Evolutionary conservation across 129 eudicot species (phyloP).

Genomic region (Ambrosia artemisiifolia): DNA sequence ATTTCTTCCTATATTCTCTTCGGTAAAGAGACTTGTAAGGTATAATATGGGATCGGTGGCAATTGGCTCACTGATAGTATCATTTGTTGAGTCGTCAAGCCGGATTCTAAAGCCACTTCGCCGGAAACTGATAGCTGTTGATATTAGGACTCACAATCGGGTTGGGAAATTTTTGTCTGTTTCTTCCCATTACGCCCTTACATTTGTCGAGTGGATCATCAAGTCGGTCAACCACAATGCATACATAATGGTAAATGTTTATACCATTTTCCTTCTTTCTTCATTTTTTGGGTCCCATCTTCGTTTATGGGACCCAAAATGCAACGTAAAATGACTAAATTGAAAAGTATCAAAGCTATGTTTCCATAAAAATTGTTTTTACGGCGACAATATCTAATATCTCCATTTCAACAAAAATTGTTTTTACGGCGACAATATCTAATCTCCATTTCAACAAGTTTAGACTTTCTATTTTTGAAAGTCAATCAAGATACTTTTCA

Average conservation of each 20-base stretch:
- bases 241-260: slow-evolving; percentile 72
- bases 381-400: not conserved
- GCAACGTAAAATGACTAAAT: not conserved
- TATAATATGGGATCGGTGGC: slow-evolving; percentile 87
- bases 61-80: slow-evolving; percentile 71
- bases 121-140: slow-evolving; percentile 57
- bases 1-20: slow-evolving; percentile 85
- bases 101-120: slow-evolving; percentile 71
- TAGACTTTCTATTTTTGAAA: not conserved
- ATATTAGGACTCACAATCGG: slow-evolving; percentile 47
- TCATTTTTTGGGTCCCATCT: not conserved
- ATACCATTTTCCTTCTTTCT: slow-evolving; percentile 12
- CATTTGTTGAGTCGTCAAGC: slow-evolving; percentile 65
- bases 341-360: not conserved
- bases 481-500: not conserved
- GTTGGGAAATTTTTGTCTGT: slow-evolving; percentile 48
- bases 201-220: slow-evolving; percentile 66
- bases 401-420: not conserved
- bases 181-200: slow-evolving; percentile 56
- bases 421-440: too few relatives aligned
- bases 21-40: slow-evolving; percentile 80
- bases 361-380: not conserved
- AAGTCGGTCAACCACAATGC: slow-evolving; percentile 91
- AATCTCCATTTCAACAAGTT: too few relatives aligned
- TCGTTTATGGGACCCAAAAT: not conserved